Evolutionary conservation across 257 asterid species (phyloP), one percentile per base, ranked within the genome.

Genomic region (Przewalskia tangutica): DNA sequence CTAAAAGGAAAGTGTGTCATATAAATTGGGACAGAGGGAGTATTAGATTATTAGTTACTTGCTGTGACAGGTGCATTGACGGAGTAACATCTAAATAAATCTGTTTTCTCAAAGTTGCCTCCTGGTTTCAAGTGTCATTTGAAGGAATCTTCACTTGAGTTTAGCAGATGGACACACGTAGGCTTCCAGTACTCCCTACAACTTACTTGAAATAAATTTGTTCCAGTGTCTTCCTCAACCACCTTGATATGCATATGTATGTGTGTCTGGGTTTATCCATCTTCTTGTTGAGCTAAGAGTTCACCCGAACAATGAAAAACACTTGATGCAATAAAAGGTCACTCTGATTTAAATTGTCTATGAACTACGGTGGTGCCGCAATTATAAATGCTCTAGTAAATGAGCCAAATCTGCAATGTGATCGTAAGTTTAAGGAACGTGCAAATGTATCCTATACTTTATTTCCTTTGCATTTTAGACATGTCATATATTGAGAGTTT

Each of bases 41-140:
- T 27, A 27, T 27, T 27, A 27, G 1, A 27, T 27, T 16, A 20
- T 65, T 7, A 64, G 38, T 58, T 85, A 54, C 71, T 84, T 46
- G 63, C 17, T 58, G 16, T 62, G 77, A 44, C 89, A 95, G 98
- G 89, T 90, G 87, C 87, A 86, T 85, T 83, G 87, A 84, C 38
- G 94, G 84, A 90, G 81, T 83, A 87, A 79, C 97, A 95, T 83
- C 87, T 92, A 50, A 88, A 90, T 58, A 90, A 90, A 82, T 90
- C 95, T 71, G 93, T 91, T 8, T 93, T 93, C 77, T 88, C 92
- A n/a, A 95, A 92, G 84, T 86, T 93, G 12, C 63, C 32, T 6
- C 34, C 11, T 18, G 34, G 65, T 59, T 59, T 60, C 67, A 23
- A 60, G 40, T 60, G 38, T 23, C 6, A 20, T 20, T 1, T 20